Base-by-base conservation (phyloP, 2,329 filamentous ascomycete species). In the Fusarium bulbicola region DNA sequence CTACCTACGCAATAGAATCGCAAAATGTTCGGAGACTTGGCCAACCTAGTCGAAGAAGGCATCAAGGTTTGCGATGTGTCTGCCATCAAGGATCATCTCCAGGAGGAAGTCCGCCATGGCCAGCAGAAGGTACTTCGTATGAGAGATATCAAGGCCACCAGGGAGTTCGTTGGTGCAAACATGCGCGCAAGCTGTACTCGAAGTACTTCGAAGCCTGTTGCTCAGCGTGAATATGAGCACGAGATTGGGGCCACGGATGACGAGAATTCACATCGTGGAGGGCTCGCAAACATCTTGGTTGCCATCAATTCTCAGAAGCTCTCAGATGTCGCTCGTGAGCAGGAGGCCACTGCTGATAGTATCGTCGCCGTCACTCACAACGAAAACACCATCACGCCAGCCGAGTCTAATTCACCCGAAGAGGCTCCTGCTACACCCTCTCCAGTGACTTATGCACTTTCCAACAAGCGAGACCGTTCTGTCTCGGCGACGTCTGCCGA, bases 381-480 rank as follows among this genome's bases (percentile, higher is more conserved):
- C 21, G 42, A 15, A 20, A 59, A 40, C 34, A 28, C 34, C 6
- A 37, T 20, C 5, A 21, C 21, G 18, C 12, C 24, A 8, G 20
- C 5, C 5, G 15, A n/a, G 20, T 7, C 52, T 18, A 26, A 20
- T 40, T 21, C 26, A 34, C 34, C 24, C 10, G 36, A 30, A 16
- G 26, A 10, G 8, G 14, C 11, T 18, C 50, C 26, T 26, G 15
- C 14, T 14, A 42, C 50, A n/a, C 36, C n/a, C 6, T 20, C n/a
- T 34, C 21, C n/a, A 2, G 20, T 20, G 12, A n/a, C 12, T 7
- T 3, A 24, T 20, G 6, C 16, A 14, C 12, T 12, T 4, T 4
- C 30, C 12, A 50, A 50, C 9, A 67, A 67, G 12, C 64, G 62
- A 32, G 40, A 28, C 26, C 64, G 64, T 13, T 49, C 64, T 14